Evolutionary conservation across 2,329 filamentous ascomycete species (phyloP).

Genomic region (Penicillium capsulatum): DNA sequence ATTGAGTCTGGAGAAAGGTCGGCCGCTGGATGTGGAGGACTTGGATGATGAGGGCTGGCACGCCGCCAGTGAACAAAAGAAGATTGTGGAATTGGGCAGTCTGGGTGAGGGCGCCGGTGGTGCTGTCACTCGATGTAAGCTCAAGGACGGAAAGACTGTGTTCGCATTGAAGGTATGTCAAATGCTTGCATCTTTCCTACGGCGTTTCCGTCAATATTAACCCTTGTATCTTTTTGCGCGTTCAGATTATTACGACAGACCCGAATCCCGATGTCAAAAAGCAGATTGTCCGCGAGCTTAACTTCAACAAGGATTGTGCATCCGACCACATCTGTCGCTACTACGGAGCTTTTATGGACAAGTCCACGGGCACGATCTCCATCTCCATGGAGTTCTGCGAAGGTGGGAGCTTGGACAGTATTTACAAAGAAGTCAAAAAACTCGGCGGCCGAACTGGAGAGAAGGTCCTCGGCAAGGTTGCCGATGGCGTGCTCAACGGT

Average conservation of each 20-base stretch:
- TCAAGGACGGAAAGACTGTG: constrained; percentile 87
- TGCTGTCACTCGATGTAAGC: constrained; percentile 83
- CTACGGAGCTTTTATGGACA: constrained; percentile 94
- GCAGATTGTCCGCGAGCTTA: constrained; percentile 91
- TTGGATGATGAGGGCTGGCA: constrained; percentile 93
- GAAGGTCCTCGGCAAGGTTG: constrained; percentile 94
- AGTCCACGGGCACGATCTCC: constrained; percentile 91
- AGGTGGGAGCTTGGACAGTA: constrained; percentile 89
- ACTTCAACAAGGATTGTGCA: constrained; percentile 96
- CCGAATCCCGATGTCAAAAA: constrained; percentile 98
- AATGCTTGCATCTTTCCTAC: neutral
- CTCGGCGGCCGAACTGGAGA: constrained; percentile 91
- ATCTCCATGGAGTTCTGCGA: constrained; percentile 99
- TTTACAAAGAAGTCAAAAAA: constrained; percentile 96
- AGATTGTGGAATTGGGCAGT: constrained; percentile 82
- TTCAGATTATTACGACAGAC: constrained; percentile 92
- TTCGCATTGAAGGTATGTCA: constrained; percentile 84
- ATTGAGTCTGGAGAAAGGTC: constrained; percentile 73
- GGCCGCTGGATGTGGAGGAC: constrained; percentile 85
- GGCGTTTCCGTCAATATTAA: too few species aligned
- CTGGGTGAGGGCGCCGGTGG: constrained; percentile 93
- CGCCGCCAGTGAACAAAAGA: constrained; percentile 81
- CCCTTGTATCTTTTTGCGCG: neutral
- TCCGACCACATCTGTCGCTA: constrained; percentile 96
- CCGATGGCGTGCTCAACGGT: constrained; percentile 88